Evolutionary conservation across 495 filamentous ascomycete species (phyloP).

Genomic region (Coniosporium apollinis): DNA sequence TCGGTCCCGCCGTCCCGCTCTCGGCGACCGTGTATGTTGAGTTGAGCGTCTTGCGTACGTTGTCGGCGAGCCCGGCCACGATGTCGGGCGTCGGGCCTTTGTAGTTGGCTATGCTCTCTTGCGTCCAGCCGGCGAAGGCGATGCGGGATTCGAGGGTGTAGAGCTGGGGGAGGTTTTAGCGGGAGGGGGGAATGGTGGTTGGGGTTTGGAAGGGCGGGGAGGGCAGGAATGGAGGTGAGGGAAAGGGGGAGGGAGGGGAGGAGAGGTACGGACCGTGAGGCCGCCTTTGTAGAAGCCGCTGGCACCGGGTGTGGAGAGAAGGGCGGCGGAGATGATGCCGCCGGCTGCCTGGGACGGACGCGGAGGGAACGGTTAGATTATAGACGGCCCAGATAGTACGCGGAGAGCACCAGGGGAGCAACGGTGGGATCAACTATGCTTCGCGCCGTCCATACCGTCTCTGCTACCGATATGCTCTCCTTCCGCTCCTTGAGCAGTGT

Average conservation of each 20-base stretch:
- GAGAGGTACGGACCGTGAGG: slow-evolving; percentile 27
- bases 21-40: slow-evolving; percentile 41
- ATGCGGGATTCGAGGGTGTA: slow-evolving; percentile 45
- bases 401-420: too few relatives aligned
- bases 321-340: slow-evolving; percentile 39
- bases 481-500: slow-evolving; percentile 33
- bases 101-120: slow-evolving; percentile 32
- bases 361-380: too few relatives aligned
- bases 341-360: slow-evolving; percentile 40
- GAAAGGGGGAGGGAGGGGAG: background rate
- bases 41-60: slow-evolving; percentile 32
- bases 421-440: too few relatives aligned
- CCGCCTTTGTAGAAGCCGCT: slow-evolving; percentile 41
- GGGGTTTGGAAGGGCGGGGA: background rate
- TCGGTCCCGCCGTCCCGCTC: slow-evolving; percentile 46
- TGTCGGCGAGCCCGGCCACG: slow-evolving; percentile 35
- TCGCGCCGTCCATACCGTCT: slow-evolving; percentile 33
- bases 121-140: slow-evolving; percentile 43
- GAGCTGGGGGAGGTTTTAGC: too few relatives aligned
- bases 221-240: background rate
- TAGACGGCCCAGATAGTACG: too few relatives aligned
- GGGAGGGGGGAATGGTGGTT: background rate
- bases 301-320: slow-evolving; percentile 39
- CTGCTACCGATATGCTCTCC: slow-evolving; percentile 40
- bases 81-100: slow-evolving; percentile 39